Evolutionary conservation across 2,329 filamentous ascomycete genomes (phyloP), one percentile per base, ranked within the genome.

Genomic region (Eutypella sp.): DNA sequence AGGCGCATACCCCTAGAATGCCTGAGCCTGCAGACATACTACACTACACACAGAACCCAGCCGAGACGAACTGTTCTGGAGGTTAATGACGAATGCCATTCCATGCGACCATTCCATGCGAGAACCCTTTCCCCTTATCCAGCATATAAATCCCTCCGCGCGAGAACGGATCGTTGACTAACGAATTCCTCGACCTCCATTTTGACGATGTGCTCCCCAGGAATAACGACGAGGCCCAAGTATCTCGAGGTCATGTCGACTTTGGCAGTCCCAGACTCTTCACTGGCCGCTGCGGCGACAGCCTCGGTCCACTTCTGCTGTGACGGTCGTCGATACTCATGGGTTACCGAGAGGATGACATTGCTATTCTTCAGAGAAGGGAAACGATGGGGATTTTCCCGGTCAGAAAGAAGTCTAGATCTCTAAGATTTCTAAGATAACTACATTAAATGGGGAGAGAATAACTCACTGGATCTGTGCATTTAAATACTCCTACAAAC

Each of bases 401-500:
- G 18, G 29, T 45, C 34, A 48, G 41, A 25, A 48, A n/a, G n/a
- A n/a, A n/a, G n/a, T n/a, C n/a, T n/a, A n/a, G n/a, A n/a, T n/a
- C n/a, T n/a, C n/a, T n/a, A n/a, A n/a, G n/a, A n/a, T n/a, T n/a
- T n/a, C n/a, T n/a, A n/a, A n/a, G n/a, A n/a, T n/a, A n/a, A n/a
- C n/a, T 16, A 29, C 43, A n/a, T 4, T n/a, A 33, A 20, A 41
- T 42, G 25, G 40, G 15, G 10, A 22, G 40, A 24, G 22, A 6
- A 25, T 6, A 39, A 74, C 79, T 42, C 70, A 95, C 90, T 48
- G 86, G 82, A 72, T 99, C 93, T 24, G 91, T 96, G 72, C 93
- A 99, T 68, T 95, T 96, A 70, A 99, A 87, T 52, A 83, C 78
- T 18, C 93, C 93, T 45, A 90, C 81, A 66, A 97, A 99, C 65